Base-by-base conservation (phyloP, 345 rosid species). In the Eucalyptus coolabah region DNA sequence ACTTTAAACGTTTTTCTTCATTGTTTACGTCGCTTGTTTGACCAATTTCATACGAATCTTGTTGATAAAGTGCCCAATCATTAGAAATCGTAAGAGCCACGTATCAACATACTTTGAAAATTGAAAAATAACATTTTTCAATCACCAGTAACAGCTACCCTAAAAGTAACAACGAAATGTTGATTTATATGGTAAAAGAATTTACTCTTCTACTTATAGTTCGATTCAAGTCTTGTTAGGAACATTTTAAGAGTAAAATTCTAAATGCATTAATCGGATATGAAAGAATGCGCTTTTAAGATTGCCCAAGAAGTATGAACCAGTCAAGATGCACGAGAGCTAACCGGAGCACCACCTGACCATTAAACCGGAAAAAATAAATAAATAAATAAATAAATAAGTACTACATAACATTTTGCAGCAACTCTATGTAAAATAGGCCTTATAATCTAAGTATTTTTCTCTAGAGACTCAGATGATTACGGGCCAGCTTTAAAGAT, bases 221-320 rank as follows among this genome's bases (percentile, higher is more conserved):
- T 56, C 6, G 6, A 56, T 56, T 56, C 30, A 56, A 56, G 3
- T 56, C 7, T 24, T 56, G 3, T 24, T 24, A 0, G 2, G 3
- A 56, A 26, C 2, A 56, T 1, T 56, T 0, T 26, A 56, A 56
- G 3, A 56, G 6, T 56, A 56, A 56, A 56, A 56, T 24, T 0
- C 30, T 2, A 0, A 56, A 56, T 56, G 30, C 28, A 56, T 0
- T 8, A 0, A 56, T 56, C 0, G 0, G 2, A 56, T 56, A 9
- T 5, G 30, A 23, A 26, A 24, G 0, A 56, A 24, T 24, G 30
- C 13, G 0, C 13, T 56, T 56, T 24, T 56, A 56, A 10, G 30
- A 56, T 24, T 24, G 63, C 0, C 30, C 30, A 0, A 0, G 13
- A 24, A 9, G 13, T 56, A 53, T 56, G 63, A 11, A 24, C 30